Evolutionary conservation across 371 early-diverging fungal species (phyloP), one percentile per base, ranked within the genome.

Genomic region (Actinomucor elegans): DNA sequence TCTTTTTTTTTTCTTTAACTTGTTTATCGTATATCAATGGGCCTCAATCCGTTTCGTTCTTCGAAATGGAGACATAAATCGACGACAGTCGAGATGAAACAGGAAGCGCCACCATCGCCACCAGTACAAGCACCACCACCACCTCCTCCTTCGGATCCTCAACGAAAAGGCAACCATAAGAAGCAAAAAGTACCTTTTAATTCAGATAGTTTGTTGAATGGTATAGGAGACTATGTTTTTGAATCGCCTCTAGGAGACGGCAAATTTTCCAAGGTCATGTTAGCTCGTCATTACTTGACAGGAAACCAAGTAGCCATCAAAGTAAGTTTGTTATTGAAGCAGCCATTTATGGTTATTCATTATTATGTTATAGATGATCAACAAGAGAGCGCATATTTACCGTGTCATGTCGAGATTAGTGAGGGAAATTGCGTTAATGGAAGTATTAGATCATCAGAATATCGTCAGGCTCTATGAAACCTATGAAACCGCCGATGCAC

Each of bases 391-490:
- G 6, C 85, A 92, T 47, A 89, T 87, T 63, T 83, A 91, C 32
- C 84, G 91, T 54, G 90, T 91, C 62, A 72, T 92, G 55, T 73
- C 79, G 20, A 86, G 91, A 38, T 69, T 94, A 15, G 88, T 89
- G 32, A 87, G 97, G 28, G 97, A 97, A 73, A 85, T 93, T 29
- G 70, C 84, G 26, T 84, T 97, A 48, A 89, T 97, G 88, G 93
- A 93, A 65, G 67, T 89, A 45, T 74, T 95, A 10, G 77, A 89
- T 51, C 94, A 94, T 60, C 82, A 87, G 31, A 87, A 94, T 63
- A 89, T 97, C 53, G 92, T 97, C 26, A 85, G 86, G 52, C 76
- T 97, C 5, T 84, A 90, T 63, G 97, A 95, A 67, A 94, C 95
- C 9, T 89, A 90, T 51, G 93, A 91, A 61, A 95, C 96, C 17